A percentile compares a stretch with the other conserved stretches of the same genome.
These are phyloP conservation scores for Eimeria sp. DNA, from an alignment of 169 alveolate species.

Conservation along the genomic window DNA sequence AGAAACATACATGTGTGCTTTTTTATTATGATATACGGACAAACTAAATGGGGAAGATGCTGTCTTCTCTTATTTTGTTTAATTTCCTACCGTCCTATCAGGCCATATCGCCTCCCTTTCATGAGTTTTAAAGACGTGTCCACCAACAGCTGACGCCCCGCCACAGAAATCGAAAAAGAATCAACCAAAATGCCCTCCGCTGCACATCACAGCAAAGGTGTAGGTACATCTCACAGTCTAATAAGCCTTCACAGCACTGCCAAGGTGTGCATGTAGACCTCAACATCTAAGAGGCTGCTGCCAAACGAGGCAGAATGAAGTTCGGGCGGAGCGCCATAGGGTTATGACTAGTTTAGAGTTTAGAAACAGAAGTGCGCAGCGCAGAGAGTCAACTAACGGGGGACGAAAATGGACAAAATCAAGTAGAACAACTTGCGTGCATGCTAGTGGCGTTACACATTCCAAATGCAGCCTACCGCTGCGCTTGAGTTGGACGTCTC, in stretches of 20 bases:
- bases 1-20: no score
- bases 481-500: conserved; percentile 84
- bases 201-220: conserved; percentile 16
- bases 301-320: neutral
- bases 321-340: neutral
- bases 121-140: conserved; percentile 95
- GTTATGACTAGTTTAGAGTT: neutral
- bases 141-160: conserved; percentile 97
- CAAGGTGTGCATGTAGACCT: neutral
- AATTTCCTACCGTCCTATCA: conserved; percentile 91
- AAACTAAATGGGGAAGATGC: neutral
- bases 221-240: neutral
- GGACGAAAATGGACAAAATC: neutral
- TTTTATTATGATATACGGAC: no score
- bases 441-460: neutral
- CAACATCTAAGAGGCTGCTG: no score
- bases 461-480: conserved; percentile 21
- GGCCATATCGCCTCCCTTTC: conserved; percentile 97
- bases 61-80: neutral
- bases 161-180: conserved; percentile 94
- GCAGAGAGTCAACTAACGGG: no score
- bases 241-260: no score
- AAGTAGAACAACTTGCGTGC: neutral
- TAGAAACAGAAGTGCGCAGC: neutral
- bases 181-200: conserved; percentile 90